Conservation (phyloP, 164 flowering plant genomes). For the Magnolia changhungtana region DNA sequence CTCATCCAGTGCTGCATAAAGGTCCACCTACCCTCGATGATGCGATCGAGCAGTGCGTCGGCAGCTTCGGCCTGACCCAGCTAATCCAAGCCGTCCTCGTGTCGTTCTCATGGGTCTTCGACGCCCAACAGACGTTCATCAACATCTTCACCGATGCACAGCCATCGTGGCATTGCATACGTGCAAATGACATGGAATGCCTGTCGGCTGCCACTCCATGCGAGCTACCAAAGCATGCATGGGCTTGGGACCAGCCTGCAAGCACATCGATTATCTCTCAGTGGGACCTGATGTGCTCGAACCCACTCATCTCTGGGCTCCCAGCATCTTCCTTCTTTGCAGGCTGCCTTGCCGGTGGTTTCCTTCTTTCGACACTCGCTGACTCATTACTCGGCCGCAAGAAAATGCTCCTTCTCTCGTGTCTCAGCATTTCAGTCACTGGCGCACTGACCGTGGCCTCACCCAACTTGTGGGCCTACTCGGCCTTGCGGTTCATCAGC, state of each 20-base stretch:
- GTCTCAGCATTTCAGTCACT: constrained; percentile 41
- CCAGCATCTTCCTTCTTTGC: constrained; percentile 62
- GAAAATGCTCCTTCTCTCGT: constrained; percentile 50
- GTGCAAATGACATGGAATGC: neutral
- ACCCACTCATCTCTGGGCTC: constrained; percentile 44
- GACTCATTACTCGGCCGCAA: constrained; percentile 74
- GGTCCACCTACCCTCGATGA: constrained; percentile 30
- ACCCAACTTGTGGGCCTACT: constrained; percentile 57
- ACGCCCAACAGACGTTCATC: constrained; percentile 67
- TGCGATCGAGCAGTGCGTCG: constrained; percentile 40
- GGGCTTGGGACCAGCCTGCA: constrained; percentile 52
- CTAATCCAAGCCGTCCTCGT: constrained; percentile 50
- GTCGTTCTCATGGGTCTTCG: constrained; percentile 54
- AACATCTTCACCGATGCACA: constrained; percentile 52
- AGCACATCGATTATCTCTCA: constrained; percentile 46
- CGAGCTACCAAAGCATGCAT: constrained; percentile 28
- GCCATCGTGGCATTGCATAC: constrained; percentile 56
- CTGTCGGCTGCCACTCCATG: constrained; percentile 25
- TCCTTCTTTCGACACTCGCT: constrained; percentile 52
- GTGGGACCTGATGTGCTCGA: constrained; percentile 44
- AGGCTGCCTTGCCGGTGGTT: constrained; percentile 65
- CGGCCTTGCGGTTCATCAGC: constrained; percentile 7
- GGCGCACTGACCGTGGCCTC: constrained; percentile 33
- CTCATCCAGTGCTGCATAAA: no score
- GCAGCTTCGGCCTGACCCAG: constrained; percentile 43